Conservation (phyloP, 2,329 filamentous ascomycete genomes). For the Penicillium sclerotiorum region DNA sequence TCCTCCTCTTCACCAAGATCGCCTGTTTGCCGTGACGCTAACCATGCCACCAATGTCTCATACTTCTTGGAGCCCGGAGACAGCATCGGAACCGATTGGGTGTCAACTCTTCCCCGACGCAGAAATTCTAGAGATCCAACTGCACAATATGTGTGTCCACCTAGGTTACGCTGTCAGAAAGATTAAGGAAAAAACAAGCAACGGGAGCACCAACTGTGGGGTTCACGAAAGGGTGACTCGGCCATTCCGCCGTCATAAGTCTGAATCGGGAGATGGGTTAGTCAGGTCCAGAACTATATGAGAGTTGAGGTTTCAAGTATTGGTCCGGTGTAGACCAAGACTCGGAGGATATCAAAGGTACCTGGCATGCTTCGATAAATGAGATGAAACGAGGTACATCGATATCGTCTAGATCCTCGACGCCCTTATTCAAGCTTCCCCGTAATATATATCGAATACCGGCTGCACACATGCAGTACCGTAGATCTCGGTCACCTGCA, state of each 20-base stretch:
- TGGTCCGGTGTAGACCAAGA: not conserved
- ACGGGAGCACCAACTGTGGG: conserved; percentile 65
- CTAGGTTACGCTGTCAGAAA: conserved; percentile 48
- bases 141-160: conserved; percentile 89
- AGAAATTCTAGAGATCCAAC: conserved; percentile 76
- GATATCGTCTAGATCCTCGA: conserved; percentile 68
- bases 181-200: conserved; percentile 6
- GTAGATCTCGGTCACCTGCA: conserved; percentile 80
- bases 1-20: conserved; percentile 44
- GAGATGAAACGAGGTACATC: conserved; percentile 68
- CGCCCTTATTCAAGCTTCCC: conserved; percentile 59
- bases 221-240: conserved; percentile 76
- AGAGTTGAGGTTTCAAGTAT: not conserved
- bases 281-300: not conserved
- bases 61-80: conserved; percentile 32
- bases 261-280: conserved; percentile 44
- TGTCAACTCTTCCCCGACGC: conserved; percentile 57
- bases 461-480: conserved; percentile 84
- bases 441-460: conserved; percentile 80
- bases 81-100: conserved; percentile 23
- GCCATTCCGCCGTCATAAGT: conserved; percentile 84
- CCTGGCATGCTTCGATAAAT: conserved; percentile 70
- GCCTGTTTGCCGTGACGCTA: conserved; percentile 66
- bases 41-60: conserved; percentile 54
- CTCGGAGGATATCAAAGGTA: conserved; percentile 37